Conservation (phyloP, 768 basidiomycete species). For the Panaeolus cyanescens region DNA sequence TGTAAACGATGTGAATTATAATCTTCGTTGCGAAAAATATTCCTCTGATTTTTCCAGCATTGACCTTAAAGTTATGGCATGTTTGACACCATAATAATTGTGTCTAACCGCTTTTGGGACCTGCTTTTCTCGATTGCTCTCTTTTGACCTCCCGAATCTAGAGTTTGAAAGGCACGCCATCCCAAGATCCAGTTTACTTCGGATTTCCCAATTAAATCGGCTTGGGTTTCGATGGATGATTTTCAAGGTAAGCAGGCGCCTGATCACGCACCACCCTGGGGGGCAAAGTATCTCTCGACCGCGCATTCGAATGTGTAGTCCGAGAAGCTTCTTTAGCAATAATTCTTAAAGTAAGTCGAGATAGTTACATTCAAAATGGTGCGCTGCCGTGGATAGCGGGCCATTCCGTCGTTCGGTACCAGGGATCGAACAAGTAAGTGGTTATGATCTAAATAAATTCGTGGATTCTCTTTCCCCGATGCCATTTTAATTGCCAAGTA, state of each 20-base stretch:
- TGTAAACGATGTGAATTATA: constrained; percentile 6
- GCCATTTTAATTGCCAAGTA: constrained; percentile 38
- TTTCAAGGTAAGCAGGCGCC: constrained; percentile 36
- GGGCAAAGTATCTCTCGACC: constrained; percentile 26
- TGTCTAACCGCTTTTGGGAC: constrained; percentile 45
- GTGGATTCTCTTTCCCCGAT: constrained; percentile 34
- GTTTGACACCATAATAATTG: constrained; percentile 29
- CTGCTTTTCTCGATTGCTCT: constrained; percentile 31
- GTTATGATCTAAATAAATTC: constrained; percentile 38
- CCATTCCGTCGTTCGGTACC: constrained; percentile 44
- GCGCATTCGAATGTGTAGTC: constrained; percentile 30
- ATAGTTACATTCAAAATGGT: constrained; percentile 37
- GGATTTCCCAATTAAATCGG: constrained; percentile 35
- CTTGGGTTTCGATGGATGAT: constrained; percentile 35
- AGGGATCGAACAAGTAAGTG: constrained; percentile 34
- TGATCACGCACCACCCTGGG: constrained; percentile 31
- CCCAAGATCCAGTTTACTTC: constrained; percentile 38
- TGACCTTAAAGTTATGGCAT: constrained; percentile 30
- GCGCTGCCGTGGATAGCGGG: constrained; percentile 45
- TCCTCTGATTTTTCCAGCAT: background rate
- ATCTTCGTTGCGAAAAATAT: no score
- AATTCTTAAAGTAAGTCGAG: constrained; percentile 28
- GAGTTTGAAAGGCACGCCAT: constrained; percentile 41
- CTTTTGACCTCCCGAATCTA: constrained; percentile 34
- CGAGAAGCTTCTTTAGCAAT: constrained; percentile 31